Conservation (phyloP, 768 basidiomycete genomes). For the Termitomyces sp. region DNA sequence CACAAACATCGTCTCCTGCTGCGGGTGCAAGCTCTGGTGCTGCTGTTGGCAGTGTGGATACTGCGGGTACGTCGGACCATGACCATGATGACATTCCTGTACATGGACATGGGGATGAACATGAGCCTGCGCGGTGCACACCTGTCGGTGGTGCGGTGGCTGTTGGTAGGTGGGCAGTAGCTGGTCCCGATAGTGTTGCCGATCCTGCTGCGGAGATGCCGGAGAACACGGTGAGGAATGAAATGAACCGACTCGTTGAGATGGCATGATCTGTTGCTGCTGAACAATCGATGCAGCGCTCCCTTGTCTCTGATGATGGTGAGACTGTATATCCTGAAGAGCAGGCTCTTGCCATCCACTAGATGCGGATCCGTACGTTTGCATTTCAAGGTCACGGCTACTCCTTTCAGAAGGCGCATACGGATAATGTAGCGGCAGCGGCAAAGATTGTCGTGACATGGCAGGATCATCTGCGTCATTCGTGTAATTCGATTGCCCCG, state of each 20-base stretch:
- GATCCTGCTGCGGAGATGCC: neutral
- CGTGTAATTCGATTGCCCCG: neutral
- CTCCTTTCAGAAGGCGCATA: conserved; percentile 15
- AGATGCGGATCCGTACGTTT: neutral
- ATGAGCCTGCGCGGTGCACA: neutral
- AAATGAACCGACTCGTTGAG: neutral
- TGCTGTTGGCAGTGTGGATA: conserved; percentile 15
- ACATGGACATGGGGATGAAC: neutral
- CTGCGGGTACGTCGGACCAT: conserved; percentile 1
- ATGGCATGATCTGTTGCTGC: conserved; percentile 3
- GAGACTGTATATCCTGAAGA: neutral
- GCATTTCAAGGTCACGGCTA: conserved; percentile 9
- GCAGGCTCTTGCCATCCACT: conserved; percentile 1
- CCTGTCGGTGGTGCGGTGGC: neutral
- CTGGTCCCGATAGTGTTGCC: conserved; percentile 14
- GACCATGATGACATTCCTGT: neutral
- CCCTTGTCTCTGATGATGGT: neutral
- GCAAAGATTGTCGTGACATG: neutral
- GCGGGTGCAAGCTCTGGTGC: conserved; percentile 10
- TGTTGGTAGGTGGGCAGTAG: neutral
- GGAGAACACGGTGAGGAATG: conserved; percentile 1
- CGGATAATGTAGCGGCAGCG: conserved; percentile 7
- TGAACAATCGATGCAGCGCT: neutral
- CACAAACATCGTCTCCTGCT: conserved; percentile 16
- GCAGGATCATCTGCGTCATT: neutral